phyloP scores from a whole-genome alignment of 2,329 filamentous ascomycete genomes.

The Bipolaris victoriae region DNA sequence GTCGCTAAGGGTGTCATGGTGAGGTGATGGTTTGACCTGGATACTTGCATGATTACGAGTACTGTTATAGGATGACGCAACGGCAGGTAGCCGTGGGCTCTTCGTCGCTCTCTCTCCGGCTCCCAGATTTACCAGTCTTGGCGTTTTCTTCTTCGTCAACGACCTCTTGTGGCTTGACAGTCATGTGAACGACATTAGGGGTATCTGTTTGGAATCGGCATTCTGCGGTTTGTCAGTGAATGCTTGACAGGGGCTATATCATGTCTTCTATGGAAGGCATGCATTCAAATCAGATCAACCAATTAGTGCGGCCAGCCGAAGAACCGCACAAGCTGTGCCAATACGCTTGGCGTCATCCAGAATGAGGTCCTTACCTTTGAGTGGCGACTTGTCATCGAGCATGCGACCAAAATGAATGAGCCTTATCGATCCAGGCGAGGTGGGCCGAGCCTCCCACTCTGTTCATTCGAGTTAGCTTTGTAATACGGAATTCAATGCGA shows the following conservation, averaged over 20 bases:
- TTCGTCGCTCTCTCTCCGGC: slow-evolving; percentile 60
- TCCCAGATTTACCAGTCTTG: slow-evolving; percentile 65
- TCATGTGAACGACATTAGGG: slow-evolving; percentile 94
- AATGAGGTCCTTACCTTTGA: slow-evolving; percentile 71
- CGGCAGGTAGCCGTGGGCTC: slow-evolving; percentile 64
- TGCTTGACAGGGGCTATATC: neutral
- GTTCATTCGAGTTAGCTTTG: slow-evolving; percentile 30
- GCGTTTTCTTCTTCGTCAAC: slow-evolving; percentile 81
- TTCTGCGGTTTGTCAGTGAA: slow-evolving; percentile 58
- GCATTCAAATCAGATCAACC: slow-evolving; percentile 9
- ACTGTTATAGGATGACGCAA: slow-evolving; percentile 65
- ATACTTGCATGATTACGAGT: slow-evolving; percentile 1
- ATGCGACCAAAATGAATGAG: slow-evolving; percentile 91
- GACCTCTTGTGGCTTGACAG: slow-evolving; percentile 82
- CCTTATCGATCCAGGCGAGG: slow-evolving; percentile 86
- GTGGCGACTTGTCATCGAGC: slow-evolving; percentile 82
- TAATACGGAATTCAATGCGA: neutral
- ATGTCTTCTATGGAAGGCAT: slow-evolving; percentile 5
- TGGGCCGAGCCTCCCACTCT: slow-evolving; percentile 87
- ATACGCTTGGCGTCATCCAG: slow-evolving; percentile 16
- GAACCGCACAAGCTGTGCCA: slow-evolving; percentile 28
- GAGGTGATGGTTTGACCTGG: neutral
- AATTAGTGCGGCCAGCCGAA: slow-evolving; percentile 22
- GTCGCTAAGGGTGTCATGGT: neutral
- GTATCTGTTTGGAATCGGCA: slow-evolving; percentile 76